Conservation (phyloP, 1,284 basidiomycete species). For the Mycena citricolor region DNA sequence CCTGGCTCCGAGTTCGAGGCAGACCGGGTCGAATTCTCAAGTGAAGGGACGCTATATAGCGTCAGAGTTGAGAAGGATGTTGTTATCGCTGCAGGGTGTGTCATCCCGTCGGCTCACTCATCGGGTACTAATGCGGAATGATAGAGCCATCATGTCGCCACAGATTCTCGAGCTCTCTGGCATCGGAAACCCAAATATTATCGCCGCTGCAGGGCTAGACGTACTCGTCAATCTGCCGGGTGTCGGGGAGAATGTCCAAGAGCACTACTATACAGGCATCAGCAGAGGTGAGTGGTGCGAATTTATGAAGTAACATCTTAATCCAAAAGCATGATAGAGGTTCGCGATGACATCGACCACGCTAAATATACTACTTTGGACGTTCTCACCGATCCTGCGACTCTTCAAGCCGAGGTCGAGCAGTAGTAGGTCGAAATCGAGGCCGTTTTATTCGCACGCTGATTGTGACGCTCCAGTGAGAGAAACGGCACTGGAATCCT, state of each 20-base stretch:
- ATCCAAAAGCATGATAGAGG: constrained; percentile 33
- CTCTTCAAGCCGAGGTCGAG: no score
- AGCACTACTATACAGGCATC: constrained; percentile 35
- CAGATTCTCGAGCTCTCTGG: constrained; percentile 44
- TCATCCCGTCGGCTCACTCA: constrained; percentile 2
- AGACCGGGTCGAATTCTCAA: no score
- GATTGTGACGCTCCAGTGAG: not conserved
- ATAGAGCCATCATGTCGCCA: constrained; percentile 9
- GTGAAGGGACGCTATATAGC: no score
- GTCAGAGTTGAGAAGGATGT: constrained; percentile 35
- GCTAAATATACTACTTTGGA: constrained; percentile 33
- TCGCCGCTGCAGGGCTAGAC: constrained; percentile 39
- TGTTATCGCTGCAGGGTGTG: constrained; percentile 40
- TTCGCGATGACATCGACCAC: constrained; percentile 22
- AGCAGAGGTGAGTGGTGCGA: not conserved
- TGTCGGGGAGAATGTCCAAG: constrained; percentile 51
- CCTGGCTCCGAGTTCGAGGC: constrained; percentile 31
- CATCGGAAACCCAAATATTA: constrained; percentile 42
- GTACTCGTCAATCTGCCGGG: constrained; percentile 43
- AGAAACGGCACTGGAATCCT: not conserved
- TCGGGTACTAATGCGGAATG: not conserved
- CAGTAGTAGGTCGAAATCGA: no score
- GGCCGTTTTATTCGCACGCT: not conserved
- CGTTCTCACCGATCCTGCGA: constrained; percentile 27
- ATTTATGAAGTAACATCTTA: constrained; percentile 26